Percentiles rank a stretch among this genome's conserved stretches.
Evolutionary conservation across 2,329 filamentous ascomycete species (phyloP).

Genomic region (Magnaporthiopsis rhizophila): DNA sequence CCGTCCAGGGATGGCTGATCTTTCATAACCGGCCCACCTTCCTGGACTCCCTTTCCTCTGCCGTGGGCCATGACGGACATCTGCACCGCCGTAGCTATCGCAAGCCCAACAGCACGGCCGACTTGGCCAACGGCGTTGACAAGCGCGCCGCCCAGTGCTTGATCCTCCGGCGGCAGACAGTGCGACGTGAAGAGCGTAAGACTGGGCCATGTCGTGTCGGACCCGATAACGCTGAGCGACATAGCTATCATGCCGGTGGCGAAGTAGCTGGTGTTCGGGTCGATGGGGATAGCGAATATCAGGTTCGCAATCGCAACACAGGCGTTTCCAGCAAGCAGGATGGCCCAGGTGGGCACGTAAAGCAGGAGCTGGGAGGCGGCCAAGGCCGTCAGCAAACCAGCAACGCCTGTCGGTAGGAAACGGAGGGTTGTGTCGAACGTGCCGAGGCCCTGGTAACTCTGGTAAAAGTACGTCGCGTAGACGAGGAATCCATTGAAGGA

Average conservation of each 20-base stretch:
- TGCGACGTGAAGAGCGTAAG: constrained; percentile 59
- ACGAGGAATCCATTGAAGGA: constrained; percentile 62
- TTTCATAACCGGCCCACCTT: constrained; percentile 35
- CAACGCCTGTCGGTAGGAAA: constrained; percentile 58
- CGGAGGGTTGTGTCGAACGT: constrained; percentile 60
- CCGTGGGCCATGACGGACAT: constrained; percentile 49
- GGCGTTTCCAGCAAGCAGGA: constrained; percentile 50
- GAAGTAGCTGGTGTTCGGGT: constrained; percentile 54
- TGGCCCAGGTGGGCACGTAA: constrained; percentile 47
- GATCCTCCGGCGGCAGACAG: constrained; percentile 53
- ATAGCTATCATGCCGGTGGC: constrained; percentile 61
- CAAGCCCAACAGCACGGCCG: constrained; percentile 57
- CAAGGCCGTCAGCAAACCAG: constrained; percentile 48
- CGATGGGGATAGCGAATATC: constrained; percentile 57
- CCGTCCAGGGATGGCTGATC: constrained; percentile 39
- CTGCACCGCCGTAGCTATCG: constrained; percentile 57
- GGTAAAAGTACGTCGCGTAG: constrained; percentile 63
- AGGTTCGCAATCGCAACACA: constrained; percentile 41
- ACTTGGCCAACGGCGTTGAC: constrained; percentile 60
- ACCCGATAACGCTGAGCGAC: constrained; percentile 55
- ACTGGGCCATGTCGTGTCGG: constrained; percentile 59
- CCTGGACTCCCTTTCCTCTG: constrained; percentile 33
- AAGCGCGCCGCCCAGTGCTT: constrained; percentile 59
- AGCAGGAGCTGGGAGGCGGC: constrained; percentile 48
- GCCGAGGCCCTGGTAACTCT: constrained; percentile 54